phyloP scores from a whole-genome alignment of 2,329 filamentous ascomycete species.

The Alternaria sp. region DNA sequence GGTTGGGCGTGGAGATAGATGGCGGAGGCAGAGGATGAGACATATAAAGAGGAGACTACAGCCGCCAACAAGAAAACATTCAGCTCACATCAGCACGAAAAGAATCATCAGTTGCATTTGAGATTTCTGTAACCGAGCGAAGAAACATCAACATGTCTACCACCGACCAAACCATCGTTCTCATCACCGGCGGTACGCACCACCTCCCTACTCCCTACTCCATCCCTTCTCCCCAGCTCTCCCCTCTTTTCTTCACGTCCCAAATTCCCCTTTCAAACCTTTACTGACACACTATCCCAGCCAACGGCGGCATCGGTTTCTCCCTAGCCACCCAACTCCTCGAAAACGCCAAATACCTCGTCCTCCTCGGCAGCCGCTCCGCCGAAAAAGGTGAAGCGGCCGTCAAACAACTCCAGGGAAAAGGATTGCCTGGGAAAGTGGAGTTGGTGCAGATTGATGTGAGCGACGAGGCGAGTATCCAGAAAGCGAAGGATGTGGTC shows the following conservation, averaged over 20 bases:
- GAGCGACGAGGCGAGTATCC: slow-evolving; percentile 50
- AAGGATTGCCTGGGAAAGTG: slow-evolving; percentile 29
- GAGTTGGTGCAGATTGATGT: slow-evolving; percentile 52
- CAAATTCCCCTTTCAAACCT: not conserved
- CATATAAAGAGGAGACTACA: not conserved
- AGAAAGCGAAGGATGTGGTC: slow-evolving; percentile 39
- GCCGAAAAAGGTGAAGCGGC: slow-evolving; percentile 31
- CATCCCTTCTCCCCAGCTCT: not conserved
- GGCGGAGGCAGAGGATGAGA: too few species aligned
- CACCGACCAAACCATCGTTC: slow-evolving; percentile 30
- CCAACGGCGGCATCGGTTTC: slow-evolving; percentile 57
- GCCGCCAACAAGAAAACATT: fast-evolving
- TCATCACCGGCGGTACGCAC: slow-evolving; percentile 47
- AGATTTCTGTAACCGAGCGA: too few species aligned
- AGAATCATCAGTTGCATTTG: not conserved
- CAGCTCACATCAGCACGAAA: not conserved
- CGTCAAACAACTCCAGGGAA: slow-evolving; percentile 26
- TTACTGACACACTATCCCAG: slow-evolving; percentile 2
- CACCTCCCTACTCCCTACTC: not conserved
- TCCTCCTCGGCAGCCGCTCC: slow-evolving; percentile 26
- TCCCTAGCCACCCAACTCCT: slow-evolving; percentile 51
- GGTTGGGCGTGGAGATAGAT: not conserved
- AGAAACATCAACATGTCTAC: slow-evolving; percentile 1
- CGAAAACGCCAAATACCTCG: slow-evolving; percentile 36
- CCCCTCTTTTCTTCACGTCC: not conserved